Evolutionary conservation across 1,284 basidiomycete genomes (phyloP), one percentile per base, ranked within the genome.

Genomic region (Athelia psychrophila): DNA sequence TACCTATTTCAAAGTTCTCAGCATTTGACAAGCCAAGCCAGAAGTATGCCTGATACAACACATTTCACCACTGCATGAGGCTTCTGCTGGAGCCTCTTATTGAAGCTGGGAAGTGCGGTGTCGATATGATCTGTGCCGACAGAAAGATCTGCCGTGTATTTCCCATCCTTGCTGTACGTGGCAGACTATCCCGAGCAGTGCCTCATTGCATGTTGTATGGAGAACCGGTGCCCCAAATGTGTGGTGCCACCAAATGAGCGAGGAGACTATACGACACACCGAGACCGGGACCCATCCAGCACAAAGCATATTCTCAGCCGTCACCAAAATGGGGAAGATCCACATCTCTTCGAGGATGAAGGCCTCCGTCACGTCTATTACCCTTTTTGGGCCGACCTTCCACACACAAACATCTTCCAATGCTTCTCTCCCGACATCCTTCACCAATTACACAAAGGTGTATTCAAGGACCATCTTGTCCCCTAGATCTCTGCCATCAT

Each of bases 361-460:
- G 42, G 40, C 23, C 24, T 51, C 1, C 33, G 50, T n/a, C 32
- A 47, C 10, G 44, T 56, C 19, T 25, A 18, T n/a, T 6, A 35
- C 2, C 56, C 56, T 9, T 60, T 60, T 47, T 60, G 59, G 59
- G 35, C 23, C 5, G 49, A 58, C 24, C 47, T 59, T 2, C 56
- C 54, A 5, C 52, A 52, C 20, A 47, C 36, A 19, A 48, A 60
- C 27, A 56, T 59, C 15, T 51, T 46, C 48, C n/a, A 23, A 16
- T 24, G 40, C n/a, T 46, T 60, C 18, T 50, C 52, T 8, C 52
- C 58, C 19, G 59, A 60, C 44, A 33, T 58, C 22, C 44, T 59
- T 20, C 59, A 60, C 45, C 56, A 59, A 36, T 45, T 60, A 3
- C 47, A 59, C 47, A 58, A 61, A 40, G 59, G 59, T 5, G 51